phyloP scores from a whole-genome alignment of 306 rosid species.

The Chamaecrista fasciculata region DNA sequence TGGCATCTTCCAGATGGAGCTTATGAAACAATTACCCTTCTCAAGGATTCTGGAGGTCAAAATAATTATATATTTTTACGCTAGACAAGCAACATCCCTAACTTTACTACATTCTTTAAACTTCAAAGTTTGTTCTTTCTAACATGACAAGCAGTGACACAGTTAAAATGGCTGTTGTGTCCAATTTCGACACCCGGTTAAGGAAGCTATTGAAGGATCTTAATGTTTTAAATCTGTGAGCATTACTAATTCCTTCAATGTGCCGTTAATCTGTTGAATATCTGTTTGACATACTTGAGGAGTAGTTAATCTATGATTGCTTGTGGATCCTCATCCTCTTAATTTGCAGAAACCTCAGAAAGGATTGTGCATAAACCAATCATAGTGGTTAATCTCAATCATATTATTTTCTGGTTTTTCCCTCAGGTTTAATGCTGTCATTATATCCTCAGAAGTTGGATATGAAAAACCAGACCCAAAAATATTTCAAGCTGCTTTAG shows the following conservation, averaged over 20 bases:
- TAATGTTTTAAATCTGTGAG: slow-evolving; percentile 79
- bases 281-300: not conserved
- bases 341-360: slow-evolving; percentile 10
- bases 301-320: not conserved
- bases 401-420: slow-evolving; percentile 10
- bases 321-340: not conserved
- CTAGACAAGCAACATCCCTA: slow-evolving; percentile 14
- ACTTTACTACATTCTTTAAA: slow-evolving; percentile 16
- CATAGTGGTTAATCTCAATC: not conserved
- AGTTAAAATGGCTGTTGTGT: slow-evolving; percentile 95
- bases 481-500: slow-evolving; percentile 87
- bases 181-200: slow-evolving; percentile 87
- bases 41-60: slow-evolving; percentile 92
- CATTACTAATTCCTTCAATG: slow-evolving; percentile 20
- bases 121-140: slow-evolving; percentile 36
- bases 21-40: slow-evolving; percentile 64
- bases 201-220: slow-evolving; percentile 90
- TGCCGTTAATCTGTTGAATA: not conserved
- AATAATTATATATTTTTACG: slow-evolving; percentile 13
- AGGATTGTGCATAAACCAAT: not conserved
- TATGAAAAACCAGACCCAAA: slow-evolving; percentile 88
- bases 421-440: slow-evolving; percentile 78
- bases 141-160: slow-evolving; percentile 37
- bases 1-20: slow-evolving; percentile 88
- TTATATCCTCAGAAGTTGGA: slow-evolving; percentile 88